Percentiles rank a stretch among this genome's conserved stretches.
Evolutionary conservation across 495 filamentous ascomycete genomes (phyloP).

Genomic region (Xylaria flabelliformis): DNA sequence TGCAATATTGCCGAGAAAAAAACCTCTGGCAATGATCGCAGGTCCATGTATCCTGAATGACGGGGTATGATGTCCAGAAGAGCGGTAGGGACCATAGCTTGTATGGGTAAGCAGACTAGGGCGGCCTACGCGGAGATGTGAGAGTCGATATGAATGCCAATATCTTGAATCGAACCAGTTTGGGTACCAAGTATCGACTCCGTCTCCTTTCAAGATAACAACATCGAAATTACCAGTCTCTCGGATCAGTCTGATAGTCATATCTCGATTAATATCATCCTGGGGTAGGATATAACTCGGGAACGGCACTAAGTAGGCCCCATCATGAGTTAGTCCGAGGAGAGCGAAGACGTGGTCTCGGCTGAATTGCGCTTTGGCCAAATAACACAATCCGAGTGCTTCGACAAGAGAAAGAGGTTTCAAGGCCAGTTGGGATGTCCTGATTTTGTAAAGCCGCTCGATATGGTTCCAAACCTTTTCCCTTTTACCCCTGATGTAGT

Average conservation of each 20-base stretch:
- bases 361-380: constrained; percentile 13
- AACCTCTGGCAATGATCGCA: not conserved
- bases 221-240: constrained; percentile 20
- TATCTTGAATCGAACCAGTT: constrained; percentile 22
- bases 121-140: not conserved
- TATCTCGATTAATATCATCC: constrained; percentile 21
- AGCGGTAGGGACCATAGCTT: constrained; percentile 16
- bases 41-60: constrained; percentile 2
- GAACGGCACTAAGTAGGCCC: constrained; percentile 18
- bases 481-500: constrained; percentile 10
- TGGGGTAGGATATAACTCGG: constrained; percentile 16
- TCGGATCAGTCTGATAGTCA: constrained; percentile 22
- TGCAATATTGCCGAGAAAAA: constrained; percentile 17
- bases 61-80: constrained; percentile 17
- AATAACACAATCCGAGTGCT: constrained; percentile 16
- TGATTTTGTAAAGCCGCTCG: constrained; percentile 11
- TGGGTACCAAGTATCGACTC: constrained; percentile 18
- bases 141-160: constrained; percentile 12
- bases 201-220: constrained; percentile 7
- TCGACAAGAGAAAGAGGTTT: constrained; percentile 25
- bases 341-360: constrained; percentile 22
- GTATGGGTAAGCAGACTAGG: constrained; percentile 16
- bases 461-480: constrained; percentile 19
- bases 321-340: constrained; percentile 23
- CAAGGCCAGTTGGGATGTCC: constrained; percentile 11